Base-by-base conservation (phyloP, 495 filamentous ascomycete genomes). In the Oleoguttula mirabilis region DNA sequence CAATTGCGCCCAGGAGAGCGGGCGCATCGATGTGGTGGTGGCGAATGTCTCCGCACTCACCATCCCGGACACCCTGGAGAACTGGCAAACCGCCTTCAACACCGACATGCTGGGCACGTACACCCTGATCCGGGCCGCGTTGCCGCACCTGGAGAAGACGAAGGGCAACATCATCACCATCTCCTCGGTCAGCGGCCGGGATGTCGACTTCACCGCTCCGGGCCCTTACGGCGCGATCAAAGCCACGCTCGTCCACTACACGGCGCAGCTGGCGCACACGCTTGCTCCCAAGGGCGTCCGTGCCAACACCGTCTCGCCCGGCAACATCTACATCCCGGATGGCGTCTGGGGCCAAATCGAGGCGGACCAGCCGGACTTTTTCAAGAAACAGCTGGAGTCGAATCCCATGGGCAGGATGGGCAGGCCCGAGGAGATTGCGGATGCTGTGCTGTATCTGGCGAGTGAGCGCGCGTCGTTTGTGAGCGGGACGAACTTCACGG, bases 391-490 rank as follows among this genome's bases (percentile, higher is more conserved):
- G 48, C 36, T 51, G 42, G 36, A 17, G 4, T 11, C 25, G 16
- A 52, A 52, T 43, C 51, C 51, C 4, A 50, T 40, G 37, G 51
- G 51, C 2, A 12, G 51, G 1, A 54, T 54, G 51, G 51, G 47
- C 5, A 54, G 38, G 42, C 24, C 47, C 11, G 42, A 50, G 36
- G 51, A 54, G 36, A 43, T 54, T 23, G 47, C 51, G 16, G 37
- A 54, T 43, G 51, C 33, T 4, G 47, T 49, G 21, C 8, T 47
- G 20, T 54, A 42, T 22, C 32, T 54, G 10, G 46, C 47, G 2
- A 51, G 47, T 14, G 41, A 50, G 27, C 34, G 39, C 22, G 49
- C 49, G 15, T 32, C 20, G 12, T 52, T 47, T 24, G 39, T 52
- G 2, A 32, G 21, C 5, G 49, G 49, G 3, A 25, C 33, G 12